phyloP scores from a whole-genome alignment of 2,329 filamentous ascomycete species.

The Blastomyces parvus region DNA sequence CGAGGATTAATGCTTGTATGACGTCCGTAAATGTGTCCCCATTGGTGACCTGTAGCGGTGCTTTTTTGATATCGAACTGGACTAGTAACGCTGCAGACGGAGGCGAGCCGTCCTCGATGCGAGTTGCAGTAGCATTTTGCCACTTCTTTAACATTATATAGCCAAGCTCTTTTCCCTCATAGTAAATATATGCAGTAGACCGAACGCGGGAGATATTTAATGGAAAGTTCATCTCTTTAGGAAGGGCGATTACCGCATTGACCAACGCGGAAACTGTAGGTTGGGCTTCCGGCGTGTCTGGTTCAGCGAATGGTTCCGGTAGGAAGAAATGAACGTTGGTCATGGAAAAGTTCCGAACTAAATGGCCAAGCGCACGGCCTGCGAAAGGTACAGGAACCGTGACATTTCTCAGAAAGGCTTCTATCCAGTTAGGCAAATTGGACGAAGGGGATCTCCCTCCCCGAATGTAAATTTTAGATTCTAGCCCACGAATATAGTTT shows the following conservation, averaged over 20 bases:
- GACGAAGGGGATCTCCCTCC: constrained; percentile 59
- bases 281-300: constrained; percentile 59
- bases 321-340: constrained; percentile 77
- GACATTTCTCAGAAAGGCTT: constrained; percentile 67
- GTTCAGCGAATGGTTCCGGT: constrained; percentile 69
- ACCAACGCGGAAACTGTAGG: constrained; percentile 78
- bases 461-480: constrained; percentile 71
- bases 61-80: constrained; percentile 64
- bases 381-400: constrained; percentile 78
- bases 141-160: constrained; percentile 69
- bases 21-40: constrained; percentile 68
- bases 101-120: constrained; percentile 48
- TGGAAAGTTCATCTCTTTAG: constrained; percentile 77
- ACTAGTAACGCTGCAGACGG: constrained; percentile 60
- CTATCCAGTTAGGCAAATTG: constrained; percentile 71
- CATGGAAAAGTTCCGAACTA: constrained; percentile 82
- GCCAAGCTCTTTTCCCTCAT: constrained; percentile 67
- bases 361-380: constrained; percentile 66
- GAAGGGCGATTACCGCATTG: constrained; percentile 66
- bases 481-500: constrained; percentile 69
- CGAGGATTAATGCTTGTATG: constrained; percentile 70
- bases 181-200: constrained; percentile 71
- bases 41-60: constrained; percentile 74
- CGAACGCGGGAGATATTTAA: constrained; percentile 67
- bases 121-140: constrained; percentile 76